These are phyloP conservation scores for Geosmithia morbida DNA, from an alignment of 2,329 filamentous ascomycete genomes.

Conservation along the genomic window DNA sequence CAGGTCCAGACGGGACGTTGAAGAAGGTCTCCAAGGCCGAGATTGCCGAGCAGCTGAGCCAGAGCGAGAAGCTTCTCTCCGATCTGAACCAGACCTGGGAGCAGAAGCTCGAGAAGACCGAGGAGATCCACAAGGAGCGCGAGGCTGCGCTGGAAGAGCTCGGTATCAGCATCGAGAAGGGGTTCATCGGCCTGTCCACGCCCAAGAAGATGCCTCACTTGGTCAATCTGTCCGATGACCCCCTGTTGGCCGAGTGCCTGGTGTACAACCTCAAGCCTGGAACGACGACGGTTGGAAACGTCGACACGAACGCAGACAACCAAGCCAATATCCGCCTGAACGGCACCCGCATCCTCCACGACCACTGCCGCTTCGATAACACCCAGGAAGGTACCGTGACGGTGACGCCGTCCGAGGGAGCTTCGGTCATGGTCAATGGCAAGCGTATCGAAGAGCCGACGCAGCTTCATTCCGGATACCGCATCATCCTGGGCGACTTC, in stretches of 20 bases:
- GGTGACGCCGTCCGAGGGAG: conserved; percentile 75
- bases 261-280: conserved; percentile 98
- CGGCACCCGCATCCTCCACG: conserved; percentile 78
- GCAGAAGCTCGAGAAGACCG: conserved; percentile 86
- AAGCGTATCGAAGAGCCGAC: conserved; percentile 76
- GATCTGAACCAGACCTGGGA: conserved; percentile 99
- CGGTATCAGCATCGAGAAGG: conserved; percentile 97
- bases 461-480: conserved; percentile 78
- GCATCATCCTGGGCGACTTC: conserved; percentile 93
- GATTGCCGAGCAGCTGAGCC: conserved; percentile 89
- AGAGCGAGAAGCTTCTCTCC: conserved; percentile 89
- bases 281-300: conserved; percentile 85
- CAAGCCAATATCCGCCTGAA: conserved; percentile 86
- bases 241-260: conserved; percentile 84
- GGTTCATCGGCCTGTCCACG: conserved; percentile 85
- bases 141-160: conserved; percentile 91
- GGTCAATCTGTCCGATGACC: conserved; percentile 93
- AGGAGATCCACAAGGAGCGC: conserved; percentile 94
- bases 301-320: conserved; percentile 62
- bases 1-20: conserved; percentile 65
- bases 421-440: conserved; percentile 96
- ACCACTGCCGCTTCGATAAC: conserved; percentile 93
- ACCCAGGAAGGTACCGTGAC: conserved; percentile 78
- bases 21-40: conserved; percentile 98
- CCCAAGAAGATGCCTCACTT: conserved; percentile 99